These are phyloP conservation scores for Entomortierella beljakovae DNA, from an alignment of 192 early-diverging fungal species.

Conservation along the genomic window DNA sequence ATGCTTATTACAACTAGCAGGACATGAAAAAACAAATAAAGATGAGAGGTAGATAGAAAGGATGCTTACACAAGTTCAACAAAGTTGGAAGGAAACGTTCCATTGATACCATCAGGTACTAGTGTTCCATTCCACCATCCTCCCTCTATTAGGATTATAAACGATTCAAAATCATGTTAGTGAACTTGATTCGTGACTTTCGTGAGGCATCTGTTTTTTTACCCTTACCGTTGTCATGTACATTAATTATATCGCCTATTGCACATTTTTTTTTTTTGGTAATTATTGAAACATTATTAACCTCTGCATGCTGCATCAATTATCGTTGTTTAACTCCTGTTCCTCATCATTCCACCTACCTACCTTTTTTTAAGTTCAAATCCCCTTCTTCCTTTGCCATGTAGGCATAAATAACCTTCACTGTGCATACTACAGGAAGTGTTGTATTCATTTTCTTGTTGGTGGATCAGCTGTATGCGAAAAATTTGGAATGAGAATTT, in stretches of 20 bases:
- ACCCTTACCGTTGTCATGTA: slow-evolving; percentile 48
- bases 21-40: neutral
- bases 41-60: neutral
- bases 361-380: slow-evolving; percentile 42
- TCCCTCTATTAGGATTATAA: slow-evolving; percentile 11
- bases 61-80: slow-evolving; percentile 32
- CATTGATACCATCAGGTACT: slow-evolving; percentile 13
- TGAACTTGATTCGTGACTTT: too few species aligned
- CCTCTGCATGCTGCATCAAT: too few species aligned
- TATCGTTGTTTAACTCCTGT: too few species aligned
- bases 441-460: slow-evolving; percentile 4
- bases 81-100: slow-evolving; percentile 49
- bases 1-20: too few species aligned
- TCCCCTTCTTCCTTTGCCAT: slow-evolving; percentile 41
- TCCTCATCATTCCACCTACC: neutral
- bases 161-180: too few species aligned
- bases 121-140: slow-evolving; percentile 53
- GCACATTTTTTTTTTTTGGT: neutral
- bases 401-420: slow-evolving; percentile 38
- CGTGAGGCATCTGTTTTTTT: too few species aligned
- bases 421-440: slow-evolving; percentile 38
- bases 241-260: slow-evolving; percentile 47
- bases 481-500: neutral
- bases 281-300: too few species aligned
- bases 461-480: neutral